Evolutionary conservation across 202 grass and related monocot species (phyloP), one percentile per base, ranked within the genome.

Genomic region (Panicum virgatum): DNA sequence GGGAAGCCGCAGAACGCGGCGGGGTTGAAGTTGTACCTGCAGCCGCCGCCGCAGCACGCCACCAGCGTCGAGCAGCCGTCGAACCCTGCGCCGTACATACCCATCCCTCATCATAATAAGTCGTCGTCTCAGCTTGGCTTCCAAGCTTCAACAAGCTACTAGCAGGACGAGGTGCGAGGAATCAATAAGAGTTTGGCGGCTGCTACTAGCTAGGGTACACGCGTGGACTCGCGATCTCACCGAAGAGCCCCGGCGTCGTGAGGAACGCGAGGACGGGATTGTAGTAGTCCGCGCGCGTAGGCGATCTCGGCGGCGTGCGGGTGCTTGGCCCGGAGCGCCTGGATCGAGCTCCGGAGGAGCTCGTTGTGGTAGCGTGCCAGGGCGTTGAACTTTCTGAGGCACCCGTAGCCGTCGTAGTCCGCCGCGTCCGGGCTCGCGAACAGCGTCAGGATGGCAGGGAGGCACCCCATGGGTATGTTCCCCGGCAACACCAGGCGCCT

Each of bases 261-360:
- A 73, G 56, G 60, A 92, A 92, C 9, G 52, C 47, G 60, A 66
- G 73, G 29, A 88, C 8, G 0, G 90, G 60, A n/a, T 16, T 11
- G 43, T 86, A 88, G 52, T 80, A 92, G 7, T 92, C 67, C 12
- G 74, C n/a, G n/a, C n/a, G n/a, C 90, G 64, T 29, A 89, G 9
- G 71, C 80, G 38, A 92, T 76, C 26, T n/a, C n/a, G n/a, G 70
- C 37, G 0, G 52, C 54, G 27, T 60, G 61, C 6, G 86, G 86
- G 47, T 87, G 62, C 47, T 43, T 87, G 47, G 0, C 6, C 42
- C 52, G 78, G 25, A 87, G 77, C 30, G 5, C 34, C 22, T 13
- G 6, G 16, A 56, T 13, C 46, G 38, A 34, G 0, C 25, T 11
- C 29, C 9, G 71, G 20, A 87, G 56, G 9, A 72, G 29, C 1